Percentiles rank a stretch among this genome's conserved stretches.
Conservation (phyloP, 108 stramenopile genomes). For the Stephanodiscus minutulus region DNA sequence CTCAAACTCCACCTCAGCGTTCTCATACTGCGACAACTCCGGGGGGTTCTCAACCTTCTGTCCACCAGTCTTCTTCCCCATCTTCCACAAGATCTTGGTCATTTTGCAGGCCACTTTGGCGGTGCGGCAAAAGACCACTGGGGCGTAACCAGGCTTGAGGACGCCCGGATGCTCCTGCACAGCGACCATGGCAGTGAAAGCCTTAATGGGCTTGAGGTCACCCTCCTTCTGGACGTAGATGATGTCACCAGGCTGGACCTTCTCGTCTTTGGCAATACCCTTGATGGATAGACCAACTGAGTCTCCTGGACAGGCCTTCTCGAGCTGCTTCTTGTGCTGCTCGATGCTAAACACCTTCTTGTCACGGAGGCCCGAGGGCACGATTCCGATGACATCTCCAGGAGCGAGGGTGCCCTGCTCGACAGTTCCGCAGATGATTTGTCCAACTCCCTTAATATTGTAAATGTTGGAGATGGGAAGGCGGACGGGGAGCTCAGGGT, state of each 20-base stretch:
- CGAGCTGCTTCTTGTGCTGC: constrained; percentile 71
- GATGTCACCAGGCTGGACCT: constrained; percentile 75
- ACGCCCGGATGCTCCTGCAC: constrained; percentile 88
- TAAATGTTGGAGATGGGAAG: too few relatives aligned
- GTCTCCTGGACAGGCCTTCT: constrained; percentile 71
- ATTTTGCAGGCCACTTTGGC: too few relatives aligned
- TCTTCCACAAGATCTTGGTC: constrained; percentile 89
- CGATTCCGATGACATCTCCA: too few relatives aligned
- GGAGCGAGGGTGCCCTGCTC: too few relatives aligned
- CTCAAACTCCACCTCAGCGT: constrained; percentile 82
- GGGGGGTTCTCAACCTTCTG: constrained; percentile 82
- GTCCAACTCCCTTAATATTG: too few relatives aligned
- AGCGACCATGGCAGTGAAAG: constrained; percentile 74
- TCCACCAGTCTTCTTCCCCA: constrained; percentile 86
- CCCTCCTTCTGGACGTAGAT: constrained; percentile 79
- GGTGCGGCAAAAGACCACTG: constrained; percentile 84
- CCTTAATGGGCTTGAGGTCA: constrained; percentile 67
- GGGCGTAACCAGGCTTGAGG: constrained; percentile 82
- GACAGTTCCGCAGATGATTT: too few relatives aligned
- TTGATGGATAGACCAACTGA: constrained; percentile 84
- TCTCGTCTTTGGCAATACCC: constrained; percentile 82
- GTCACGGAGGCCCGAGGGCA: too few relatives aligned
- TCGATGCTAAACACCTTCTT: too few relatives aligned
- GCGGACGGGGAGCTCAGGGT: constrained; percentile 19
- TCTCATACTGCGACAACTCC: constrained; percentile 80